These are phyloP conservation scores for Penicillium sp. DNA, from an alignment of 2,329 filamentous ascomycete genomes.

Conservation along the genomic window DNA sequence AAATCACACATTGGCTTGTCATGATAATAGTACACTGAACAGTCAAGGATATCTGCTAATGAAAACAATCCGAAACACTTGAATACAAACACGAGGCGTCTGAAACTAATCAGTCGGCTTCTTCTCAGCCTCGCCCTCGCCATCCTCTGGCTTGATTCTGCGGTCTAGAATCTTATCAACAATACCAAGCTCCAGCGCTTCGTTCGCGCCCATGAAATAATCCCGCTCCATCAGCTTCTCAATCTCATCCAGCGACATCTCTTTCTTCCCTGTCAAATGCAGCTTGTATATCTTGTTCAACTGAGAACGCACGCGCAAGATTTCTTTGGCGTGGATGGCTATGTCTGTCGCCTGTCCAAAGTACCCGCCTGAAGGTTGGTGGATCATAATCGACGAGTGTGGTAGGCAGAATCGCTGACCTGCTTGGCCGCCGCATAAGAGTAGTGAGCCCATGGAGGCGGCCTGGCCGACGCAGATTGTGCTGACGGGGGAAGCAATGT, in stretches of 20 bases:
- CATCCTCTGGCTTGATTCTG: slow-evolving; percentile 28
- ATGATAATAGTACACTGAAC: slow-evolving; percentile 8
- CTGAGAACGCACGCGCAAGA: slow-evolving; percentile 75
- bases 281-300: slow-evolving; percentile 83
- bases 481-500: slow-evolving; percentile 85
- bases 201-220: slow-evolving; percentile 82
- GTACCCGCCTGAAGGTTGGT: slow-evolving; percentile 80
- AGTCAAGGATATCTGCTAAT: not conserved
- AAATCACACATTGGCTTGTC: not conserved
- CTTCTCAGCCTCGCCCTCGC: slow-evolving; percentile 20
- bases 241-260: slow-evolving; percentile 71
- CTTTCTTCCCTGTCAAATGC: slow-evolving; percentile 67
- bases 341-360: slow-evolving; percentile 70
- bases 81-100: too few relatives aligned
- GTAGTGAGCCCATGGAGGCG: slow-evolving; percentile 86
- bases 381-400: slow-evolving; percentile 95
- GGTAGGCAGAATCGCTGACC: slow-evolving; percentile 84
- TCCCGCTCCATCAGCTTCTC: slow-evolving; percentile 96
- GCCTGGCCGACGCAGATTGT: slow-evolving; percentile 95
- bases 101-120: not conserved
- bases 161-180: slow-evolving; percentile 75
- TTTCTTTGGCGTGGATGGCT: slow-evolving; percentile 95
- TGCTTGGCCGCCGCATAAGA: slow-evolving; percentile 77
- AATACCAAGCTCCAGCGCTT: slow-evolving; percentile 84
- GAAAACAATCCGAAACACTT: too few relatives aligned